phyloP scores from a whole-genome alignment of 441 rosid species.

The Aleurites moluccanus region DNA sequence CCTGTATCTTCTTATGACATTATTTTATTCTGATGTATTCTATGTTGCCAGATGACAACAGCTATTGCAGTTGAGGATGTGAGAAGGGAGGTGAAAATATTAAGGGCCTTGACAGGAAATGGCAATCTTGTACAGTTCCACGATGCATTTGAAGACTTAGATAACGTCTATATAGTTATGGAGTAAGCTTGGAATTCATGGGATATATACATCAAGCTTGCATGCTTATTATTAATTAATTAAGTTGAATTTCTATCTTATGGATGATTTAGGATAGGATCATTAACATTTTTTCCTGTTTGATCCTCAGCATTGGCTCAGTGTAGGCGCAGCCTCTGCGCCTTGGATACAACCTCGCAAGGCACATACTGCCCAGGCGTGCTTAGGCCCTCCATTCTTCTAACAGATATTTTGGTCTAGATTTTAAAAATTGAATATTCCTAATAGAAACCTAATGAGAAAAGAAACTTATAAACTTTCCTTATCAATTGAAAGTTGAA shows the following conservation, averaged over 20 bases:
- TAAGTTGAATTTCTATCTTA: constrained; percentile 2
- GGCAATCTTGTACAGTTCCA: constrained; percentile 73
- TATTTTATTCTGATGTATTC: background rate
- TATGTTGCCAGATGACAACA: constrained; percentile 68
- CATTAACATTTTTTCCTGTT: background rate
- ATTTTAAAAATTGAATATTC: too few species aligned
- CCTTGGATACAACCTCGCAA: too few species aligned
- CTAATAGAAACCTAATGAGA: too few species aligned
- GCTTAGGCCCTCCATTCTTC: too few species aligned
- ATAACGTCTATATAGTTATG: constrained; percentile 88
- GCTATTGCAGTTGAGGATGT: constrained; percentile 97
- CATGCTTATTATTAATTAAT: background rate
- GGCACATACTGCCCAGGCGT: too few species aligned
- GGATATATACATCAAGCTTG: constrained; percentile 13
- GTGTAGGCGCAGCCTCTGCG: too few species aligned
- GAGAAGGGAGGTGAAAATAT: constrained; percentile 91
- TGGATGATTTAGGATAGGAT: background rate
- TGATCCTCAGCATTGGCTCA: background rate
- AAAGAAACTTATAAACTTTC: too few species aligned
- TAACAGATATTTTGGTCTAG: too few species aligned
- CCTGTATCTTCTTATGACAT: background rate
- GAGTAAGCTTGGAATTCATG: constrained; percentile 59
- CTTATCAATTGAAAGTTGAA: too few species aligned
- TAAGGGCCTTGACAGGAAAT: constrained; percentile 86
- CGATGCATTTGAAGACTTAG: constrained; percentile 84